Conservation (phyloP, 2,329 filamentous ascomycete species). For the Fusarium sp. region DNA sequence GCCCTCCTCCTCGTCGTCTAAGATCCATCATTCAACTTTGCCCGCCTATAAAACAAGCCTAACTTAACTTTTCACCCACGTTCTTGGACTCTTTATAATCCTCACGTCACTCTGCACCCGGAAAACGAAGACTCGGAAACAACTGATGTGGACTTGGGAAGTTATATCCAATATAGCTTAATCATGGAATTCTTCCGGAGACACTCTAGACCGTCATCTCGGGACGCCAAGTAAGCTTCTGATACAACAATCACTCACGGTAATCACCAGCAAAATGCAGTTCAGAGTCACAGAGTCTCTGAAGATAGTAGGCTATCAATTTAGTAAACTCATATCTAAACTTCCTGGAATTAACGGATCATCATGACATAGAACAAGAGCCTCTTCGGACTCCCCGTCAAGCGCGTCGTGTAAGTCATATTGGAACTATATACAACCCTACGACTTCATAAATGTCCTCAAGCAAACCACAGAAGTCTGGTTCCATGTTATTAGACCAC, state of each 20-base stretch:
- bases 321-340: background rate
- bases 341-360: background rate
- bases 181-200: slow-evolving; percentile 3
- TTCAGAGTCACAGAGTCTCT: background rate
- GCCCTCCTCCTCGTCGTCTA: slow-evolving; percentile 33
- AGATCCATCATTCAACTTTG: slow-evolving; percentile 47
- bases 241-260: slow-evolving; percentile 8
- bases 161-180: slow-evolving; percentile 14
- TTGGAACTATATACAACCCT: background rate
- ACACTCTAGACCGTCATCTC: slow-evolving; percentile 27
- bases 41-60: slow-evolving; percentile 45
- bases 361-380: slow-evolving; percentile 29
- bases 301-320: background rate
- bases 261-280: background rate
- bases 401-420: slow-evolving; percentile 23
- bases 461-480: background rate
- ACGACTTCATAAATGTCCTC: background rate
- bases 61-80: slow-evolving; percentile 49
- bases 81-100: slow-evolving; percentile 75
- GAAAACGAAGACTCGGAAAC: background rate
- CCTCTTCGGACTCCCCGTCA: background rate
- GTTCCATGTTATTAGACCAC: background rate
- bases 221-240: slow-evolving; percentile 20
- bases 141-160: background rate
- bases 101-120: slow-evolving; percentile 51